These are phyloP conservation scores for Penicillium decumbens DNA, from an alignment of 2,329 filamentous ascomycete genomes.

Conservation along the genomic window DNA sequence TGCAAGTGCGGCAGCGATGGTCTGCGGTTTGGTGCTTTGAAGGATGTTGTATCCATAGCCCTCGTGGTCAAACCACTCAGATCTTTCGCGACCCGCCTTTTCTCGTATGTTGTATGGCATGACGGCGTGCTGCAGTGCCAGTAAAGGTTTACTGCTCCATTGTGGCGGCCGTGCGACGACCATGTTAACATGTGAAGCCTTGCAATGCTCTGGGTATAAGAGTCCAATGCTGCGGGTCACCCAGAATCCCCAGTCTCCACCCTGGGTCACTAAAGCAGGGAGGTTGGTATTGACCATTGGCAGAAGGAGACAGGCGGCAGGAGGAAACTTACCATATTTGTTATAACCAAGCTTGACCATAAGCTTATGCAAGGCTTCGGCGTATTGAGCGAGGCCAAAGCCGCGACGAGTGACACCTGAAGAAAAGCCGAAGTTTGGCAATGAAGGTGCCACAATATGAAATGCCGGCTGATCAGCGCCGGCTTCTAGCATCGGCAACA, in stretches of 20 bases:
- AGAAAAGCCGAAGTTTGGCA: constrained; percentile 55
- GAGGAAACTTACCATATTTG: constrained; percentile 47
- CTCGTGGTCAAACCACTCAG: constrained; percentile 18
- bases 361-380: constrained; percentile 61
- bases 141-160: constrained; percentile 50
- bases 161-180: constrained; percentile 47
- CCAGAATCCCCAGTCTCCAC: constrained; percentile 65
- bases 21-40: constrained; percentile 68
- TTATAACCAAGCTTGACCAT: constrained; percentile 65
- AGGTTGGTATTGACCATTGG: background rate
- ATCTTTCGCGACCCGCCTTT: constrained; percentile 14
- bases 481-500: constrained; percentile 44
- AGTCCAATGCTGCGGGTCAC: constrained; percentile 60
- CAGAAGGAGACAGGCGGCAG: background rate
- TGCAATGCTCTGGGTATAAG: constrained; percentile 55
- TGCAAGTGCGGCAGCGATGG: constrained; percentile 62
- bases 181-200: constrained; percentile 62
- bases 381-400: constrained; percentile 59
- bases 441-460: constrained; percentile 51
- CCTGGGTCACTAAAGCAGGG: constrained; percentile 45
- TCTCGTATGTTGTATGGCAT: constrained; percentile 17
- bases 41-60: constrained; percentile 51
- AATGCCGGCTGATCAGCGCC: constrained; percentile 44
- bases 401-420: constrained; percentile 43
- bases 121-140: constrained; percentile 41